phyloP scores from a whole-genome alignment of 2,329 filamentous ascomycete genomes.

The Stagonosporopsis tanaceti region DNA sequence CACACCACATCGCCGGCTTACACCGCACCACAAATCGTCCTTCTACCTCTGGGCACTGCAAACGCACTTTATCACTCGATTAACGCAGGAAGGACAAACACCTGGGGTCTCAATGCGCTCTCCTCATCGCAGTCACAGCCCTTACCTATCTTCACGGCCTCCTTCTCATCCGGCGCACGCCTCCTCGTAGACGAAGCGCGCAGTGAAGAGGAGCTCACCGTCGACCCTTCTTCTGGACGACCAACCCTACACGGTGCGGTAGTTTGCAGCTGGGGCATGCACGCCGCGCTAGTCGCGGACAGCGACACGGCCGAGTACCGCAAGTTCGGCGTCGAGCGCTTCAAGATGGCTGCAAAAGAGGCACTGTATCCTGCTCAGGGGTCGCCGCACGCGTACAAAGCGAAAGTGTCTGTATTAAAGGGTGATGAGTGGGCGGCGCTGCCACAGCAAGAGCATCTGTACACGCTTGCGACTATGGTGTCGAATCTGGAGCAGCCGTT shows the following conservation, averaged over 20 bases:
- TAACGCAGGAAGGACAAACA: constrained; percentile 48
- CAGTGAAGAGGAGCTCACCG: constrained; percentile 50
- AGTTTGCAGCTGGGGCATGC: constrained; percentile 89
- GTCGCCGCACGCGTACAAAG: constrained; percentile 65
- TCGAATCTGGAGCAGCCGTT: constrained; percentile 85
- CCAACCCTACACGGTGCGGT: constrained; percentile 72
- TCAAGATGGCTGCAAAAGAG: constrained; percentile 83
- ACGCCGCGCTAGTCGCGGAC: constrained; percentile 87
- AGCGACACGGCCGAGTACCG: constrained; percentile 86
- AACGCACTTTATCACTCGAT: constrained; percentile 60
- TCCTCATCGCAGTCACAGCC: constrained; percentile 43
- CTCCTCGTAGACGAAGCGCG: constrained; percentile 55
- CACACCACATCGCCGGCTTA: constrained; percentile 34
- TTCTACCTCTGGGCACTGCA: constrained; percentile 62
- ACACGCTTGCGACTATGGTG: constrained; percentile 78
- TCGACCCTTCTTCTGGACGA: constrained; percentile 27
- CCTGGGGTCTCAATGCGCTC: constrained; percentile 53
- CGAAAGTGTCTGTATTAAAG: constrained; percentile 57
- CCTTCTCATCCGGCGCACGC: constrained; percentile 56
- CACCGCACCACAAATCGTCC: constrained; percentile 62
- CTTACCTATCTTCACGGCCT: constrained; percentile 54
- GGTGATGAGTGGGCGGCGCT: constrained; percentile 44
- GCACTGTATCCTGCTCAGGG: constrained; percentile 69
- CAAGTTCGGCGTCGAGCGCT: constrained; percentile 77
- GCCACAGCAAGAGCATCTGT: constrained; percentile 67